Evolutionary conservation across 2,329 filamentous ascomycete genomes (phyloP), one percentile per base, ranked within the genome.

Genomic region (Ceratocystis smalleyi): DNA sequence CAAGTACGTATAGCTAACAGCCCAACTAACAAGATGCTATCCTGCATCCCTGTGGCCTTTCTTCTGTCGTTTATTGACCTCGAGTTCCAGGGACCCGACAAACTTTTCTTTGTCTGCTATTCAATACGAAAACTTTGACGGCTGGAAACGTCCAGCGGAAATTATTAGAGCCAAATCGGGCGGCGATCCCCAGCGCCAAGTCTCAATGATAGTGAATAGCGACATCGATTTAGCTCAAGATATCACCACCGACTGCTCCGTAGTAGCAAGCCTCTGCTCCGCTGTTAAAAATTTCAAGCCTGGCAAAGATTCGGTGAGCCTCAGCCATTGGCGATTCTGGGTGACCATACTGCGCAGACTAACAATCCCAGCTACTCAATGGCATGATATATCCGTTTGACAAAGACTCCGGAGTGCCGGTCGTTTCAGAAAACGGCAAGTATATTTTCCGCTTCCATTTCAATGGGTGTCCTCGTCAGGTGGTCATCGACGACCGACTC

Each of bases 391-490:
- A 87, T 71, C 94, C 94, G 0, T 89, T 85, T 70, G 82, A 94
- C 69, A 74, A 80, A 47, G 72, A 77, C 2, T 77, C 77, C 7
- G 75, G 77, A 10, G 76, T 76, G 5, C 88, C 91, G 0, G 74
- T 75, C 22, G 72, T 87, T 1, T 95, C 92, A 0, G 75, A 79
- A 3, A 95, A 86, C 66, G 92, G 94, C 19, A 95, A 91, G 74
- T 99, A 99, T 70, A 78, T 96, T 12, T 85, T 96, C 64, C 85
- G 87, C n/a, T 83, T 99, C 70, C 88, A 96, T 71, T 97, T 99
- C 76, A 99, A 99, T 70, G 94, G 94, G 17, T 94, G 90, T 71
- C 91, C 87, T 73, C 85, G 94, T 60, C 87, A 85, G 69, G 91
- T 99, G 0, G 79, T 87, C 19, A 89, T 99, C 67, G 94, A 99